Evolutionary conservation across 495 filamentous ascomycete genomes (phyloP).

Genomic region (Tuber umbilicatum): DNA sequence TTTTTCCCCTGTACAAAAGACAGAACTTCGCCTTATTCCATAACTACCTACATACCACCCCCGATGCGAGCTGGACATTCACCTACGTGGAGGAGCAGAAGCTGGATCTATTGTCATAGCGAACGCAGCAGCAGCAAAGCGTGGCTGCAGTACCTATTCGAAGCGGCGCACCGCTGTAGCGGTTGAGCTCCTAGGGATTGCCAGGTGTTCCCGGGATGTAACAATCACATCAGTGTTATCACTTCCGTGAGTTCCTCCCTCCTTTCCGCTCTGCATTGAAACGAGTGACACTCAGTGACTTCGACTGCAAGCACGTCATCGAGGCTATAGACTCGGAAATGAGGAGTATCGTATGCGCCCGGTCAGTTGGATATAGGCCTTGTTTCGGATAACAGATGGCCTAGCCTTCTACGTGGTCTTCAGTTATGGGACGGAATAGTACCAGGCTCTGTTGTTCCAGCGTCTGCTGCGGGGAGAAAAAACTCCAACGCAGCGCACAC

Average conservation of each 20-base stretch:
- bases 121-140: neutral
- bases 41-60: neutral
- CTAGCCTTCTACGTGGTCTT: neutral
- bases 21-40: neutral
- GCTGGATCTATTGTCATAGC: neutral
- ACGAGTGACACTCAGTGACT: neutral
- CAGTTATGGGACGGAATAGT: neutral
- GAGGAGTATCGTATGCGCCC: neutral
- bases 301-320: neutral
- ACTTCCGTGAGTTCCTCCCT: neutral
- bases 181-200: neutral
- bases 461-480: neutral
- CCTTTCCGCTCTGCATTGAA: neutral
- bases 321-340: neutral
- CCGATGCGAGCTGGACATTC: neutral
- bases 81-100: neutral
- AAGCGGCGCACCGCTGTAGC: neutral
- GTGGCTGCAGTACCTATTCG: neutral
- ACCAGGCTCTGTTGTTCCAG: neutral
- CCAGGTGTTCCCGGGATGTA: neutral
- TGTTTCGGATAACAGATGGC: neutral
- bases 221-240: neutral
- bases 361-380: neutral
- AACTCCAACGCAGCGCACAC: neutral
- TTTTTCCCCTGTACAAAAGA: neutral